Base-by-base conservation (phyloP, 2,329 filamentous ascomycete genomes). In the Trichoderma arundinaceum region DNA sequence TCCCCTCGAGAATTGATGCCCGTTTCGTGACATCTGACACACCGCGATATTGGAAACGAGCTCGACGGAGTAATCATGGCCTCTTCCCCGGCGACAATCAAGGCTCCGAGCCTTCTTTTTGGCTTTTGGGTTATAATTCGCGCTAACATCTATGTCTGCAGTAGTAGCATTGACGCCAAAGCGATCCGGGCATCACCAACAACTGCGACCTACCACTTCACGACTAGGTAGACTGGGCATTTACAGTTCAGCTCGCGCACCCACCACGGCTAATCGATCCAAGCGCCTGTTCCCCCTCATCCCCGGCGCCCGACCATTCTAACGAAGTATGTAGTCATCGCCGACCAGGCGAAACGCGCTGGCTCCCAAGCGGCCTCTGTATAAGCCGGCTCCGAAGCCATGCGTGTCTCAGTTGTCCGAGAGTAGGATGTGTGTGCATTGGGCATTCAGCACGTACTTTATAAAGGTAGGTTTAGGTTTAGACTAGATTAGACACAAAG, bases 161-260 rank as follows among this genome's bases (percentile, higher is more conserved):
- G 44, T 51, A 28, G 13, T n/a, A 12, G 41, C 43, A 49, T 49
- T 48, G 28, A 48, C 56, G 56, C 43, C 56, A 13, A 35, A 38
- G 22, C 13, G 38, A 44, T 7, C 28, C 38, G 22, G 48, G 38
- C 48, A 38, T 19, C 48, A 10, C 32, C 49, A 28, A 62, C 22
- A 44, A 10, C 38, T n/a, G 13, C 38, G 19, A 51, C 44, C 39
- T 61, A 22, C 44, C 39, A 33, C 13, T 32, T 43, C 38, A 41
- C 44, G 17, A 48, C 46, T 41, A 19, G 48, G 22, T 28, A 28
- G 22, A 4, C 22, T 28, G 22, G 22, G 22, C 22, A 28, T 28
- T 28, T 28, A 28, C 58, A 62, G 15, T 19, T 61, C 58, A 61
- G 58, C 58, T 61, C 33, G n/a, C 35, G 46, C 46, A 61, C 44